These are phyloP conservation scores for Trichosporon sp. DNA, from an alignment of 1,284 basidiomycete genomes.

Conservation along the genomic window DNA sequence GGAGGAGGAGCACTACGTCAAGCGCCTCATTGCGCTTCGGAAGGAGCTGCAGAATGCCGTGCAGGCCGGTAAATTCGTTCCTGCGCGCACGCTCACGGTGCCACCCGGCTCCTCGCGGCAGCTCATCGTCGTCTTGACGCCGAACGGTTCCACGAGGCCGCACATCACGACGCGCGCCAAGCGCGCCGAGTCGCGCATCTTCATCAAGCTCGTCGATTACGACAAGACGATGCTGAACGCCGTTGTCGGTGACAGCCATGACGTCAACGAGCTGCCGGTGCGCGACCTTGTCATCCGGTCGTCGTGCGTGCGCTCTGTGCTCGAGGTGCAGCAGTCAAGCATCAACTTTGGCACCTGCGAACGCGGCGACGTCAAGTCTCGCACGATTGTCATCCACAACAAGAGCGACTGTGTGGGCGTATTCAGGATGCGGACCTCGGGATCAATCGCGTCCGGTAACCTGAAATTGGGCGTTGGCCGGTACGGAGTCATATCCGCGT, in stretches of 20 bases:
- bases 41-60: conserved; percentile 50
- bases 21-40: conserved; percentile 49
- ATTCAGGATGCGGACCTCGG: conserved; percentile 54
- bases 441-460: conserved; percentile 54
- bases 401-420: conserved; percentile 52
- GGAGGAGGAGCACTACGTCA: conserved; percentile 53
- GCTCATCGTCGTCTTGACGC: conserved; percentile 52
- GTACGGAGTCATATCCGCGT: conserved; percentile 54
- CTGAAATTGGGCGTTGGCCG: conserved; percentile 53
- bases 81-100: conserved; percentile 46
- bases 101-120: conserved; percentile 43
- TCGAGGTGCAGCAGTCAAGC: conserved; percentile 54
- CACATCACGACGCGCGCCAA: conserved; percentile 51
- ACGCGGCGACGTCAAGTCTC: conserved; percentile 52
- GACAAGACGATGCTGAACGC: conserved; percentile 36
- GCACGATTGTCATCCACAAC: conserved; percentile 53
- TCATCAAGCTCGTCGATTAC: conserved; percentile 52
- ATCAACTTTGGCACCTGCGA: conserved; percentile 56
- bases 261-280: conserved; percentile 51
- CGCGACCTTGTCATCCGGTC: conserved; percentile 53
- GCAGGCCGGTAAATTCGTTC: conserved; percentile 44
- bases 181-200: conserved; percentile 53
- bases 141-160: conserved; percentile 52
- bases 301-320: conserved; percentile 50
- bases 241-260: conserved; percentile 14